Evolutionary conservation across 164 flowering plant species (phyloP), one percentile per base, ranked within the genome.

Genomic region (Liriodendron chinense): DNA sequence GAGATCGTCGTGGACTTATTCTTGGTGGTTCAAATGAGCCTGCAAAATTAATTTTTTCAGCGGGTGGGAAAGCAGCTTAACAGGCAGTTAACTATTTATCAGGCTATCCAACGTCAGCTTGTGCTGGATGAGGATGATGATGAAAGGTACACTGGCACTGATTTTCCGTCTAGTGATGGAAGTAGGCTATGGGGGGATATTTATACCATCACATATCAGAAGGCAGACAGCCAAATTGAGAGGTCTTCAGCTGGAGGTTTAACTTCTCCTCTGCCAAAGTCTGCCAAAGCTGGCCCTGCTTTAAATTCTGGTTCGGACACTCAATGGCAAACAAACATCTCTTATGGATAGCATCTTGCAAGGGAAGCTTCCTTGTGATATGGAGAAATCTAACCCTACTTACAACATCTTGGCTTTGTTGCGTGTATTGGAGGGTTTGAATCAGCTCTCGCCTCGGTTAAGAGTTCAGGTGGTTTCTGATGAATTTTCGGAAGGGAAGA

Each of bases 91-190:
- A 92, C 99, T 9, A 93, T 96, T 25, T 96, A 91, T 81, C 98
- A 96, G 80, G 99, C 99, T 25, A 80, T 94, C 56, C 99, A 96
- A 71, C 84, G 97, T 57, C 98, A 92, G 78, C 97, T 91, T 85
- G 92, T 91, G 72, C 76, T 87, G 49, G 96, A 96, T 73, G 99
- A 92, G 72, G 93, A 96, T 75, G 96, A 93, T 53, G 98, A 90
- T 68, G 98, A 90, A 77, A 86, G 91, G 77, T 83, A 78, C 80
- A 82, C 78, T 76, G 89, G 94, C 18, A 82, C 84, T 75, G 98
- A 94, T 78, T 84, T 87, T 80, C 72, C 86, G 10, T 80, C 97
- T 48, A 86, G 87, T 85, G 99, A 94, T 82, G 99, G 98, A 49
- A 87, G 89, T 80, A 88, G 97, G 81, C 77, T 91, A 59, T 96